Evolutionary conservation across 2,329 filamentous ascomycete genomes (phyloP).

Genomic region (Orbilia oligospora): DNA sequence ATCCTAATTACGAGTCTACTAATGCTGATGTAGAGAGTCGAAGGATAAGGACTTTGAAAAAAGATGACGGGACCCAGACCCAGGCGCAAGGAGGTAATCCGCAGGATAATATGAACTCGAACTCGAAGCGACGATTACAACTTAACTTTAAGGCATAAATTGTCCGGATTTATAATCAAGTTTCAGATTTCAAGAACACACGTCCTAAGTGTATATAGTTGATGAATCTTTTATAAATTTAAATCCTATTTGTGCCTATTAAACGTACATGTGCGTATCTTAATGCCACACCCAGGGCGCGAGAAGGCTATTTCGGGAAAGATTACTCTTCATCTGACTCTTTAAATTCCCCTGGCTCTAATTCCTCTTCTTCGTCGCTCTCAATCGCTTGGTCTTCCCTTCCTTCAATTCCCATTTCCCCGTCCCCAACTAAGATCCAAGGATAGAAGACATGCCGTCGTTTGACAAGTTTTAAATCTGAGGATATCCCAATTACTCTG

Average conservation of each 20-base stretch:
- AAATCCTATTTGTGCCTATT: no score
- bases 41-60: neutral
- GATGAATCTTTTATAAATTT: no score
- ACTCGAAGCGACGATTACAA: neutral
- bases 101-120: neutral
- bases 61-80: neutral
- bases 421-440: slow-evolving; percentile 23
- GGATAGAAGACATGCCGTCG: neutral
- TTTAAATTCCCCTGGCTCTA: no score
- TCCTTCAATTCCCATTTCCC: slow-evolving; percentile 8
- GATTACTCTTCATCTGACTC: neutral
- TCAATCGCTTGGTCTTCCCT: neutral
- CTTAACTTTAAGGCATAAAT: slow-evolving; percentile 3
- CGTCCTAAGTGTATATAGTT: no score
- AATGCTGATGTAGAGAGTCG: neutral
- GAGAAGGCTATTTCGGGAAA: no score
- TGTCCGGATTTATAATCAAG: neutral
- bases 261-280: no score
- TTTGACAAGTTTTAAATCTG: slow-evolving; percentile 3
- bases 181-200: neutral
- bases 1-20: neutral
- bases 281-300: no score
- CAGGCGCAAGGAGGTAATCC: neutral
- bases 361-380: neutral
- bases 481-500: neutral